Conservation (phyloP, 345 rosid genomes). For the Rhodamnia rubescens region DNA sequence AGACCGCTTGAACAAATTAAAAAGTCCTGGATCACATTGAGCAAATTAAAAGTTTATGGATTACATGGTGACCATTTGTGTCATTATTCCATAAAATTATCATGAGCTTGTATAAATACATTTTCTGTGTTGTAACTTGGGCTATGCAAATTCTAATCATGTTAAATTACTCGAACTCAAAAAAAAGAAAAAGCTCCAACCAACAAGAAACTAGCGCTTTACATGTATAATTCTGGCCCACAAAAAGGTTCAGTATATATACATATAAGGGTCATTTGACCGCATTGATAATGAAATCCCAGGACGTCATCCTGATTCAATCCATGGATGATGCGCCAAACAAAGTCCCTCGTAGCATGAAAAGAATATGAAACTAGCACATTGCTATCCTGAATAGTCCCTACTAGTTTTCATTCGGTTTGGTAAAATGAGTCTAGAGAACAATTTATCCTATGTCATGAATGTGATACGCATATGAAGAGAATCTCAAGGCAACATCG, state of each 20-base stretch:
- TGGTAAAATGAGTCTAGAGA: background rate
- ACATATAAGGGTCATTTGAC: background rate
- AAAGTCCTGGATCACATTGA: no score
- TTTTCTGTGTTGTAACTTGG: background rate
- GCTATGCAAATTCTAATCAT: background rate
- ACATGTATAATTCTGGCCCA: no score
- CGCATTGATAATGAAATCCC: background rate
- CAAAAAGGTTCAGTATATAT: no score
- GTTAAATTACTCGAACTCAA: background rate
- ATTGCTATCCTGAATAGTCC: background rate
- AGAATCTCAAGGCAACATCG: background rate
- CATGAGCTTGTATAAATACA: background rate
- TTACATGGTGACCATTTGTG: no score
- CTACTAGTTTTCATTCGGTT: background rate
- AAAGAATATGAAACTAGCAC: background rate
- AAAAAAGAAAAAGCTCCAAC: background rate
- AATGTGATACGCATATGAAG: background rate
- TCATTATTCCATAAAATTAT: background rate
- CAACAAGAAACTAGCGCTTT: background rate
- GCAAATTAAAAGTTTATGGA: no score
- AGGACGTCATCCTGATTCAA: background rate
- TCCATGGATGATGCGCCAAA: background rate
- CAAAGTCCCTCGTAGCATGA: background rate
- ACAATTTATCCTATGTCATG: background rate
- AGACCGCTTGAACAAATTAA: no score